phyloP scores from a whole-genome alignment of 495 filamentous ascomycete genomes.

The Poronia punctata region DNA sequence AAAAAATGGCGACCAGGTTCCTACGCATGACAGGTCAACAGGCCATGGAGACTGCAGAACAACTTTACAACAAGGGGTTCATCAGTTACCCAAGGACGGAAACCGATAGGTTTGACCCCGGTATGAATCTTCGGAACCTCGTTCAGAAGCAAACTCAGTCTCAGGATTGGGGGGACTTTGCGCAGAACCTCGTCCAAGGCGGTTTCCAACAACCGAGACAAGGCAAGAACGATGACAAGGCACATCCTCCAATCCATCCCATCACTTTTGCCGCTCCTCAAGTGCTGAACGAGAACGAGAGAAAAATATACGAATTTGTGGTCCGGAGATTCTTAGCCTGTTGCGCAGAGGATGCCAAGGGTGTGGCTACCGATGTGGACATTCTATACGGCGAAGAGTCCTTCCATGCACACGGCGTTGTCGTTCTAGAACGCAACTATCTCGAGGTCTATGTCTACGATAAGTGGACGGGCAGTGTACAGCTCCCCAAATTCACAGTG shows the following conservation, averaged over 20 bases:
- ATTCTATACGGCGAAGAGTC: conserved; percentile 76
- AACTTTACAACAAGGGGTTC: conserved; percentile 88
- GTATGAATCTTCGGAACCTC: conserved; percentile 73
- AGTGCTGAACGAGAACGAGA: conserved; percentile 59
- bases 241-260: conserved; percentile 94
- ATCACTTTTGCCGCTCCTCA: conserved; percentile 64
- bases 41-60: conserved; percentile 85
- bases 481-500: conserved; percentile 68
- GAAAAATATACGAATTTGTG: conserved; percentile 86
- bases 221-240: conserved; percentile 87
- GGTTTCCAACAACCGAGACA: conserved; percentile 74
- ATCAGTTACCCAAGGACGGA: conserved; percentile 97
- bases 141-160: conserved; percentile 79
- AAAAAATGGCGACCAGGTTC: conserved; percentile 87
- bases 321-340: conserved; percentile 92
- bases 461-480: conserved; percentile 82
- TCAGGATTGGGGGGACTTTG: conserved; percentile 71
- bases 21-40: conserved; percentile 76
- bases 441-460: conserved; percentile 95
- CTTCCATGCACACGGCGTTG: conserved; percentile 73
- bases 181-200: conserved; percentile 69
- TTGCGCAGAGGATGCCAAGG: conserved; percentile 90
- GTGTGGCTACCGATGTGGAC: conserved; percentile 74
- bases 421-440: conserved; percentile 86
- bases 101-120: conserved; percentile 91